Percentiles rank a stretch among this genome's conserved stretches.
Conservation (phyloP, 805 yeast genomes). For the Lipomyces yamanashiensis region DNA sequence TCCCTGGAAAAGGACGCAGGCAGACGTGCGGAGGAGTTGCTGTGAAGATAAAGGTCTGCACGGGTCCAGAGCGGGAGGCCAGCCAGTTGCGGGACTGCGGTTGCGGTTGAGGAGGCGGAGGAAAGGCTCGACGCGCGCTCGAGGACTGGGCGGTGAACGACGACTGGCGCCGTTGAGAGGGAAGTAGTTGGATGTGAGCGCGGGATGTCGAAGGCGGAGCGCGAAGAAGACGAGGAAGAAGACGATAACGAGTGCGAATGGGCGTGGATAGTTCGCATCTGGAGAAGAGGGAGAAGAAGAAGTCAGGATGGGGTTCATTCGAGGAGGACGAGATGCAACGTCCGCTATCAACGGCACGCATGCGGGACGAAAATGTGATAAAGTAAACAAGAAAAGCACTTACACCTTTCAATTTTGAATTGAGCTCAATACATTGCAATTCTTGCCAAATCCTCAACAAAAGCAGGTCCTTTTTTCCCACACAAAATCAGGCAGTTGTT, state of each 20-base stretch:
- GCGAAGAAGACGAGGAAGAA: neutral
- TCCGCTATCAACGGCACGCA: neutral
- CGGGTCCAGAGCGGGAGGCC: slow-evolving; percentile 17
- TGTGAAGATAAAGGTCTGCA: slow-evolving; percentile 4
- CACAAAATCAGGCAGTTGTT: too few relatives aligned
- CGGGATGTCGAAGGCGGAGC: neutral
- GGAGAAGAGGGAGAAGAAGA: neutral
- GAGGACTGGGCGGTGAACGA: slow-evolving; percentile 17
- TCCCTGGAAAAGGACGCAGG: neutral
- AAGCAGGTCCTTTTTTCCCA: neutral
- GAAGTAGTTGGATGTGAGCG: slow-evolving; percentile 9
- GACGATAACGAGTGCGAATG: neutral
- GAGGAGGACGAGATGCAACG: neutral
- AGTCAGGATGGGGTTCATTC: neutral
- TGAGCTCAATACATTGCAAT: neutral
- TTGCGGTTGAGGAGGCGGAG: slow-evolving; percentile 10
- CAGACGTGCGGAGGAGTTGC: neutral
- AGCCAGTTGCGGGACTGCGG: slow-evolving; percentile 16
- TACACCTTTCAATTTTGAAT: neutral
- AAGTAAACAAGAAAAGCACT: neutral
- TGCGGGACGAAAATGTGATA: neutral
- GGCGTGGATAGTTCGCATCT: slow-evolving; percentile 17
- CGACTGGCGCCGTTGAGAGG: neutral
- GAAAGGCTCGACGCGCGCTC: slow-evolving; percentile 22
- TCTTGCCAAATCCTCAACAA: neutral